phyloP scores from a whole-genome alignment of 78 protist species.

The Dictyostelium brefeldianum region DNA sequence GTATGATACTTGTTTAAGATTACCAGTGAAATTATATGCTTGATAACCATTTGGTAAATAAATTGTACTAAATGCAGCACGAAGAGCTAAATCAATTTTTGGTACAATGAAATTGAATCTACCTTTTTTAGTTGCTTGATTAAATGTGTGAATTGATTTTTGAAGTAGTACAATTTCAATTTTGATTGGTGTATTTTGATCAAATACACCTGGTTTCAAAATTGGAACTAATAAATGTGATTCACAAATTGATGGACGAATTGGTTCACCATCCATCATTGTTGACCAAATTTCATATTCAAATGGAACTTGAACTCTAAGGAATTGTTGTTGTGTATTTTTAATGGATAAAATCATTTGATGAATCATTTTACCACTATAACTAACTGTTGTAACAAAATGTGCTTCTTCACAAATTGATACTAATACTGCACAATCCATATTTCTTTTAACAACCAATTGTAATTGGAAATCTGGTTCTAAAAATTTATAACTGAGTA shows the following conservation, averaged over 20 bases:
- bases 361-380: slow-evolving; percentile 55
- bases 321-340: slow-evolving; percentile 63
- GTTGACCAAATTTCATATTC: slow-evolving; percentile 56
- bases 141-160: neutral
- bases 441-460: slow-evolving; percentile 54
- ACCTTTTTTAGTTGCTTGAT: neutral
- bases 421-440: slow-evolving; percentile 47
- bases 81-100: slow-evolving; percentile 51
- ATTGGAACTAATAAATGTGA: slow-evolving; percentile 32
- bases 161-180: slow-evolving; percentile 51
- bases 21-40: slow-evolving; percentile 15
- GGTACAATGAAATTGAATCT: slow-evolving; percentile 34
- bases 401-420: slow-evolving; percentile 48
- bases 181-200: slow-evolving; percentile 2
- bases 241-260: slow-evolving; percentile 17
- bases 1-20: slow-evolving; percentile 8
- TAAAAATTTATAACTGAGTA: slow-evolving; percentile 38
- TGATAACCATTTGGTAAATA: slow-evolving; percentile 17
- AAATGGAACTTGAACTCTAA: slow-evolving; percentile 27
- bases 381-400: slow-evolving; percentile 27
- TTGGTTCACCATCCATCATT: slow-evolving; percentile 59
- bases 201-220: slow-evolving; percentile 40
- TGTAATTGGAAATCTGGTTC: slow-evolving; percentile 25
- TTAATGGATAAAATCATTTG: slow-evolving; percentile 34
- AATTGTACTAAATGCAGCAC: slow-evolving; percentile 38